Evolutionary conservation across 1,139 yeast genomes (phyloP), one percentile per base, ranked within the genome.

Genomic region (Geotrichum reessii): DNA sequence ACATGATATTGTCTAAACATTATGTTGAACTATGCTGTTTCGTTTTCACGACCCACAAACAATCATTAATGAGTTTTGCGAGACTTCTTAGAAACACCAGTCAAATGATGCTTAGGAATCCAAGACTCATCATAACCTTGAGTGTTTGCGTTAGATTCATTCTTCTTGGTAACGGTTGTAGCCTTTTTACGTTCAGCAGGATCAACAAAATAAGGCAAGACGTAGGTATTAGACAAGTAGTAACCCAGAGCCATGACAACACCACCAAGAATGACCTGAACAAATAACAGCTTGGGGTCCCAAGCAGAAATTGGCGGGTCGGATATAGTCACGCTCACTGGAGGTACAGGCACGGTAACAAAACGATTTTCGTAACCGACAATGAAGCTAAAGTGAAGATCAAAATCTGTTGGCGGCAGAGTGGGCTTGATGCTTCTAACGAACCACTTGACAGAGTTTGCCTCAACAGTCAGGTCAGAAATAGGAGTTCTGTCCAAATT

Each of bases 251-350:
- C 81, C 55, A 75, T 85, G 48, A 85, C 62, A 12, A 86, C 72
- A 24, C 75, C 80, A 14, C 76, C 67, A 64, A 87, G 74, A 40
- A 88, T 68, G 21, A 83, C 59, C 68, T 84, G 87, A 65, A 86
- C 79, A 51, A 87, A 72, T 62, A 88, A 71, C 67, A 89, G 80
- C 71, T 86, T 84, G 31, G 92, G 95, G 69, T 87, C 82, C 73
- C 86, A 85, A 59, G 85, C 65, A 0, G 95, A 85, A 66, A 90
- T 76, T 58, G 85, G 79, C 46, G 80, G 81, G 65, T 89, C 96
- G 14, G 73, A 72, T 61, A 90, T 80, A 33, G 77, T 72, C 47
- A 87, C 76, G 58, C 81, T 50, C 56, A 67, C 76, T 7, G 44
- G 44, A 19, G 2, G 5, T 6, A 37, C 17, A 7, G 5, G 17